Evolutionary conservation across 306 rosid genomes (phyloP).

Genomic region (Cotoneaster glaucophyllus): DNA sequence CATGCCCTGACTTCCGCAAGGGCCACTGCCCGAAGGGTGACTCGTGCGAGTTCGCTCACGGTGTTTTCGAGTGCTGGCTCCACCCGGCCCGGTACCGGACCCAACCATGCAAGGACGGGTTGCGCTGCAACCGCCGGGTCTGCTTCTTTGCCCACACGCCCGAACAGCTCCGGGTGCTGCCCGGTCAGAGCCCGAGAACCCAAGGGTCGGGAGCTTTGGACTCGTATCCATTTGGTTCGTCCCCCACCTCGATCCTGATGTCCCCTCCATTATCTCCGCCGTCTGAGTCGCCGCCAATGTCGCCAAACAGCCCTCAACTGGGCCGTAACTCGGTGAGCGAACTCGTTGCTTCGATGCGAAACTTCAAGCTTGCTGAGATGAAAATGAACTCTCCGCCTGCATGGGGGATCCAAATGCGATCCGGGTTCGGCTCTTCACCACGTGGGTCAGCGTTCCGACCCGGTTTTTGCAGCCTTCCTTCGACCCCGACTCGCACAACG

Average conservation of each 20-base stretch:
- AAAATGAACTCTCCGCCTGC: constrained; percentile 19
- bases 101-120: constrained; percentile 80
- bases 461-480: constrained; percentile 16
- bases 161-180: constrained; percentile 58
- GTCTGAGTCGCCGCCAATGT: constrained; percentile 48
- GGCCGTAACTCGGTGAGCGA: constrained; percentile 24
- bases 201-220: constrained; percentile 16
- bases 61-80: constrained; percentile 94
- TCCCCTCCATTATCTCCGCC: constrained; percentile 39
- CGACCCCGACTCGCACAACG: constrained; percentile 12
- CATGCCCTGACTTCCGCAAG: constrained; percentile 73
- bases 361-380: constrained; percentile 28
- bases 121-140: constrained; percentile 58
- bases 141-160: constrained; percentile 85
- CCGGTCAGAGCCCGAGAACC: constrained; percentile 26
- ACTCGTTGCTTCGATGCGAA: constrained; percentile 39
- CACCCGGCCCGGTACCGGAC: constrained; percentile 89
- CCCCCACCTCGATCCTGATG: constrained; percentile 58
- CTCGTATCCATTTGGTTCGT: constrained; percentile 21
- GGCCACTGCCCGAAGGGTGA: constrained; percentile 67
- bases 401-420: constrained; percentile 14
- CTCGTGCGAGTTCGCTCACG: constrained; percentile 77
- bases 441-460: constrained; percentile 30
- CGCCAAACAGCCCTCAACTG: constrained; percentile 29
- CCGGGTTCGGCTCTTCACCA: constrained; percentile 27